A percentile compares a stretch with the other conserved stretches of the same genome.
Evolutionary conservation across 2,329 filamentous ascomycete genomes (phyloP).

Genomic region (Chaetomiaceae sp.): DNA sequence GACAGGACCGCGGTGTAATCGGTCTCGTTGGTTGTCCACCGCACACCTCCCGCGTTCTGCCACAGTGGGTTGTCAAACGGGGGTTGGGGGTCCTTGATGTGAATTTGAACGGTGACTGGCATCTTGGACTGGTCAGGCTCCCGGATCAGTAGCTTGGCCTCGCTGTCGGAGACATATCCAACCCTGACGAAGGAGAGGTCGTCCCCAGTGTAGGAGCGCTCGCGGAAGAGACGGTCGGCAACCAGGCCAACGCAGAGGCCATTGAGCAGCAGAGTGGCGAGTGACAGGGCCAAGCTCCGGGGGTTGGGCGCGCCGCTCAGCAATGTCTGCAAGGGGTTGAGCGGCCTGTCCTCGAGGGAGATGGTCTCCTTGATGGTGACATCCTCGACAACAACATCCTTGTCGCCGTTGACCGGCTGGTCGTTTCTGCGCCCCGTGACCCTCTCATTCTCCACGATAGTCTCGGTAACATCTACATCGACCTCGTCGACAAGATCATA

Average conservation of each 20-base stretch:
- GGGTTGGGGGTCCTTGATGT: conserved; percentile 47
- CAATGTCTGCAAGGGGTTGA: conserved; percentile 59
- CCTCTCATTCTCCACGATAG: conserved; percentile 27
- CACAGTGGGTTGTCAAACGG: conserved; percentile 57
- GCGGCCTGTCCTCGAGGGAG: conserved; percentile 52
- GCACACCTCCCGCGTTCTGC: conserved; percentile 62
- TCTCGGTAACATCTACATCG: conserved; percentile 51
- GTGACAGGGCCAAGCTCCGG: conserved; percentile 61
- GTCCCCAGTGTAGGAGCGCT: conserved; percentile 64
- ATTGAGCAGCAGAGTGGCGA: conserved; percentile 69
- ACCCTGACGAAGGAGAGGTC: conserved; percentile 82
- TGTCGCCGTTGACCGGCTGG: conserved; percentile 30
- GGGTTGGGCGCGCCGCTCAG: conserved; percentile 73
- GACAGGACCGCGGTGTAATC: conserved; percentile 75
- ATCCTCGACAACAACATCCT: conserved; percentile 31
- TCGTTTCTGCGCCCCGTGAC: conserved; percentile 31
- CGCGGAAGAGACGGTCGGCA: conserved; percentile 73
- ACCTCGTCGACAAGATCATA: conserved; percentile 58
- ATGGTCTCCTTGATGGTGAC: conserved; percentile 62
- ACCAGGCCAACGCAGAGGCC: conserved; percentile 62
- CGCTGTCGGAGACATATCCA: conserved; percentile 77
- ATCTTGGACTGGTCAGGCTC: conserved; percentile 74
- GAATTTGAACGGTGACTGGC: conserved; percentile 68
- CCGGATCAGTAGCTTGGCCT: conserved; percentile 76
- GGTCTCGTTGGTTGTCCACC: conserved; percentile 66